Conservation (phyloP, 1,284 basidiomycete genomes). For the Thecaphora thlaspeos region DNA sequence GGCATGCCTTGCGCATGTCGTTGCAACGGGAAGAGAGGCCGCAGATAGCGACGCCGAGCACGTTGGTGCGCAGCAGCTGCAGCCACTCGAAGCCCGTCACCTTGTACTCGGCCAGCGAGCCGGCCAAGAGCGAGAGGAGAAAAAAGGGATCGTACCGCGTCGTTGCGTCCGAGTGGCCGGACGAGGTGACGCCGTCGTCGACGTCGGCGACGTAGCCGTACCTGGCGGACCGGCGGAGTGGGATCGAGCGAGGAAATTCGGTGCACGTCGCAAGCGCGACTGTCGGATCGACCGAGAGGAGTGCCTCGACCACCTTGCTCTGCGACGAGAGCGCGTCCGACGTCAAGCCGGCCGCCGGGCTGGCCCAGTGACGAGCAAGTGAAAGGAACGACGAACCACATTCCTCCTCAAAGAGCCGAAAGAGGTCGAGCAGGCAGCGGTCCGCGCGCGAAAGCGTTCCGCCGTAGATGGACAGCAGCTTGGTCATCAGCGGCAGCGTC, state of each 20-base stretch:
- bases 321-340: neutral
- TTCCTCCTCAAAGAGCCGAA: conserved; percentile 74
- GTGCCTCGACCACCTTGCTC: conserved; percentile 63
- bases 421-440: conserved; percentile 69
- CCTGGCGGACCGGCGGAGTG: conserved; percentile 8
- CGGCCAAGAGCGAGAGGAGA: conserved; percentile 69
- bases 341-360: conserved; percentile 3
- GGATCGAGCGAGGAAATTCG: conserved; percentile 65
- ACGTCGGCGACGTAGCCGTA: conserved; percentile 14
- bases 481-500: conserved; percentile 75
- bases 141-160: conserved; percentile 76
- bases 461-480: conserved; percentile 71
- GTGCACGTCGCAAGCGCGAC: conserved; percentile 73
- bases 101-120: conserved; percentile 65
- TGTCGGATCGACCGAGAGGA: conserved; percentile 71
- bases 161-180: conserved; percentile 10
- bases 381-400: conserved; percentile 66
- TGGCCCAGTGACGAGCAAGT: conserved; percentile 23
- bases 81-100: conserved; percentile 75
- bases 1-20: conserved; percentile 64
- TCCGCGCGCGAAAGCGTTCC: conserved; percentile 71
- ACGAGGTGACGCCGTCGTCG: neutral
- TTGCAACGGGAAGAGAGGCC: conserved; percentile 71
- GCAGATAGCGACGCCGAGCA: conserved; percentile 72
- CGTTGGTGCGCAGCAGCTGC: conserved; percentile 77